These are phyloP conservation scores for Glomus cerebriforme DNA, from an alignment of 192 early-diverging fungal species.

Conservation along the genomic window DNA sequence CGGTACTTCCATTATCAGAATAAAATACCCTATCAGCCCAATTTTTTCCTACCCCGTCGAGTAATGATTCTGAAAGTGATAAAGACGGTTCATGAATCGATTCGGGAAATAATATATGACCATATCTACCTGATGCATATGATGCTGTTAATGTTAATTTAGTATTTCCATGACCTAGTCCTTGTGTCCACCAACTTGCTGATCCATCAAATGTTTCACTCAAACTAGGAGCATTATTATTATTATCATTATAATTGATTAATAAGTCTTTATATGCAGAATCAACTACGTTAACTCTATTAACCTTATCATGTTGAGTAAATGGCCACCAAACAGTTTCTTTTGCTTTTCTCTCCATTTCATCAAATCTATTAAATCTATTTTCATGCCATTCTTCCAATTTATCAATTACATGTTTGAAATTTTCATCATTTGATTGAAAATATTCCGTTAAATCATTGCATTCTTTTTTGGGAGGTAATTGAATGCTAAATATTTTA, in stretches of 20 bases:
- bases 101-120: constrained; percentile 82
- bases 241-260: constrained; percentile 50
- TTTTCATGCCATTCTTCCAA: constrained; percentile 53
- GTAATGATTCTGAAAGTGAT: constrained; percentile 57
- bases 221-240: constrained; percentile 25
- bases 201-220: constrained; percentile 71
- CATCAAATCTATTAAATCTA: constrained; percentile 57
- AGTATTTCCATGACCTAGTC: constrained; percentile 69
- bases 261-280: constrained; percentile 71
- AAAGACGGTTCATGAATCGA: constrained; percentile 67
- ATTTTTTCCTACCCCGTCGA: constrained; percentile 52
- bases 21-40: constrained; percentile 78
- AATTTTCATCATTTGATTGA: constrained; percentile 46
- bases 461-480: constrained; percentile 45
- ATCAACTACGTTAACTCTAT: constrained; percentile 70
- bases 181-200: constrained; percentile 84
- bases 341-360: constrained; percentile 52
- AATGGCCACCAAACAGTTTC: constrained; percentile 80
- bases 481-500: constrained; percentile 49
- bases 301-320: constrained; percentile 65
- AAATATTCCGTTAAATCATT: constrained; percentile 62
- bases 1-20: constrained; percentile 80
- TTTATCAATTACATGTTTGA: constrained; percentile 45
- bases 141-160: constrained; percentile 60
- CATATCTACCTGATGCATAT: constrained; percentile 72